A percentile compares a stretch with the other conserved stretches of the same genome.
Evolutionary conservation across 768 basidiomycete genomes (phyloP).

Genomic region (Cystobasidium onofrii): DNA sequence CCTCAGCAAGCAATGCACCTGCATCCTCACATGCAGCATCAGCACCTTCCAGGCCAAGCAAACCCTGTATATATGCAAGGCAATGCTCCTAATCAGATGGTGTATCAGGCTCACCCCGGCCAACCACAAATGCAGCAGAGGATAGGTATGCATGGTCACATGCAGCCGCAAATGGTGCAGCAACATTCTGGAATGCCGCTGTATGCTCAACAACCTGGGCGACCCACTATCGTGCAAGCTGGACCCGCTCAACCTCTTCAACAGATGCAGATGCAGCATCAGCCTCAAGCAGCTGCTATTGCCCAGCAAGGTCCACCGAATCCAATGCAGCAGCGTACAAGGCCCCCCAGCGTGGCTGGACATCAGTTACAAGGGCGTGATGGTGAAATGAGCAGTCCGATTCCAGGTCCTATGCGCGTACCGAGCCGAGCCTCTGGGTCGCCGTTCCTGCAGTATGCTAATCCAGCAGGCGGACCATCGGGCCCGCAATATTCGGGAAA

Average conservation of each 20-base stretch:
- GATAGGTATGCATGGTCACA: neutral
- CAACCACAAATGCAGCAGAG: neutral
- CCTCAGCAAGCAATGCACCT: neutral
- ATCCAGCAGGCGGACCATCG: neutral
- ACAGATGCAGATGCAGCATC: neutral
- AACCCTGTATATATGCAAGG: neutral
- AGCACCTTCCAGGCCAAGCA: neutral
- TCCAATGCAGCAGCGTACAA: neutral
- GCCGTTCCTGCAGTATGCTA: constrained; percentile 4
- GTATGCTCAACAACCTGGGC: neutral
- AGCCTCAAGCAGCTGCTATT: neutral
- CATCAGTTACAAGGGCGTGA: constrained; percentile 1
- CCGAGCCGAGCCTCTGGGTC: constrained; percentile 4
- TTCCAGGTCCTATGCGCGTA: neutral
- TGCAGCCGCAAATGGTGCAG: neutral
- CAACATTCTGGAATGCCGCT: neutral
- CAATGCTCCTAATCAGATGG: neutral
- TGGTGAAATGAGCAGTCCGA: neutral
- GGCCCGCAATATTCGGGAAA: neutral
- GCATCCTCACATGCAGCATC: constrained; percentile 4
- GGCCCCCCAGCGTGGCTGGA: constrained; percentile 13
- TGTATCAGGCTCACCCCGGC: neutral
- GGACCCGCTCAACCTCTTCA: constrained; percentile 2
- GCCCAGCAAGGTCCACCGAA: neutral
- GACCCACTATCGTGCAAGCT: neutral